Evolutionary conservation across 129 eudicot species (phyloP).

Genomic region (carrot (Daucus carota)): DNA sequence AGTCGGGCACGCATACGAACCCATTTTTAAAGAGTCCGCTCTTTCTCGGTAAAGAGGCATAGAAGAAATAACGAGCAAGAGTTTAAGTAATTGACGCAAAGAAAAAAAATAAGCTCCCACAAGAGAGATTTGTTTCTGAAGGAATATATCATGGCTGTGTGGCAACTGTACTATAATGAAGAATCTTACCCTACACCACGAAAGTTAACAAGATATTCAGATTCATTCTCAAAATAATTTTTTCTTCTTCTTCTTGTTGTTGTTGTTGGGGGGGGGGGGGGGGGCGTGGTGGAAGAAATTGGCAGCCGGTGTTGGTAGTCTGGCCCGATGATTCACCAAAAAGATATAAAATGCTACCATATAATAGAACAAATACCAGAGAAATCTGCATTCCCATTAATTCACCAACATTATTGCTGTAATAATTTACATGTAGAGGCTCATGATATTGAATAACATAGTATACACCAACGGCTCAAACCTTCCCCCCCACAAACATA

Average conservation of each 20-base stretch:
- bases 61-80: too few species aligned
- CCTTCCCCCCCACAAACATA: not conserved
- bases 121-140: not conserved
- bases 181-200: not conserved
- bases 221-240: not conserved
- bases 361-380: not conserved
- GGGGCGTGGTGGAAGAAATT: not conserved
- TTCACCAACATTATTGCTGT: not conserved
- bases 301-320: not conserved
- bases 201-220: not conserved
- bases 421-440: not conserved
- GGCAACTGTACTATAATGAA: not conserved
- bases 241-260: too few species aligned
- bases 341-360: not conserved
- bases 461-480: not conserved
- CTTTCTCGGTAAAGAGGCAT: too few species aligned
- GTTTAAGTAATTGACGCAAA: too few species aligned
- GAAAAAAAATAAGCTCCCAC: not conserved
- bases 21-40: too few species aligned
- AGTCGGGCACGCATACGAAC: too few species aligned
- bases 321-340: not conserved
- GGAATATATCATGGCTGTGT: not conserved
- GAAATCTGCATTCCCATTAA: not conserved
- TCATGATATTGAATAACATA: not conserved
- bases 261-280: too few species aligned